Base-by-base conservation (phyloP, 2,329 filamentous ascomycete species). In the Microcyclospora pomicola region DNA sequence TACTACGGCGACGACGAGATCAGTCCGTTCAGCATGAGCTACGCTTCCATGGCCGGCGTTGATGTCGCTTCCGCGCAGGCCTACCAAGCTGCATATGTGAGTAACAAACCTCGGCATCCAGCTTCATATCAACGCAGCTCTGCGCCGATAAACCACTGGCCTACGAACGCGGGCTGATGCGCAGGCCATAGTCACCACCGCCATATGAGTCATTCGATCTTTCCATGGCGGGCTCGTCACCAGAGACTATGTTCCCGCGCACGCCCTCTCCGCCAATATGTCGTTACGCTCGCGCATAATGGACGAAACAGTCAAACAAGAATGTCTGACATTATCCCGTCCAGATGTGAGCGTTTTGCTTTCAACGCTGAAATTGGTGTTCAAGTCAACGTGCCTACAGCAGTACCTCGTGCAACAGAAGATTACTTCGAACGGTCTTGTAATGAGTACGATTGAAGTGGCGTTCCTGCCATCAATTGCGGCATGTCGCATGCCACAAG, bases 41-140 rank as follows among this genome's bases (percentile, higher is more conserved):
- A 83, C 58, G 66, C 69, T 48, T 78, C 76, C 50, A 68, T 80
- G 59, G 67, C 72, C 41, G 68, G 69, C 36, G 72, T 82, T 55
- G 77, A 82, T 50, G 71, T 80, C 49, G 69, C 69, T 55, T 62
- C 67, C 42, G 64, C 68, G 41, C 68, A 73, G 49, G 66, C 72
- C 16, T 84, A 82, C 66, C 73, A 80, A 59, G 72, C 74, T 62
- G 73, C 78, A 70, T 79, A 82, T 74, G 81, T 86, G 52, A 57
- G 54, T 55, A 78, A 80, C 75, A 77, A 64, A 9, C 44, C 39
- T 46, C 42, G 44, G 45, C 42, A 48, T 37, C 41, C 43, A 36
- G 33, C 46, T 36, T 32, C 41, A 13, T 40, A 39, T 36, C 39
- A 40, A 37, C 40, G 46, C 40, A 35, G 32, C 41, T 24, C 19